A percentile compares a stretch with the other conserved stretches of the same genome.
These are phyloP conservation scores for Psilocybe subaeruginosa DNA, from an alignment of 768 basidiomycete genomes.

Conservation along the genomic window DNA sequence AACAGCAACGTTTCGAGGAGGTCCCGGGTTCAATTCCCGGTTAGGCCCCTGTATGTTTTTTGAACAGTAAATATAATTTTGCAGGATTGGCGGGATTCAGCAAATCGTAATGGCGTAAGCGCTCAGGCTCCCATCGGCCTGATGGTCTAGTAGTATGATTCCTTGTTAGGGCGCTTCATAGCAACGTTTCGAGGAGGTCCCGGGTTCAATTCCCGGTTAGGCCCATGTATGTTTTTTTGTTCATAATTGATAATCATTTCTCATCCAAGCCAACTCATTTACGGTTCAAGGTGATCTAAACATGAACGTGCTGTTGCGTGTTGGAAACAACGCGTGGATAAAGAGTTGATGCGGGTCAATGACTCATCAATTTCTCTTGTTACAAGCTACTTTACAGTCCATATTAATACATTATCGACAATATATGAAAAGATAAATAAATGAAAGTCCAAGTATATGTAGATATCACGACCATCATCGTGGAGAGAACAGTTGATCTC, in stretches of 20 bases:
- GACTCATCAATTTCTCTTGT: not conserved
- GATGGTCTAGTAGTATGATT: constrained; percentile 48
- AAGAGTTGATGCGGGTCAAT: too few relatives aligned
- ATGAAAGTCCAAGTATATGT: not conserved
- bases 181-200: constrained; percentile 69
- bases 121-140: constrained; percentile 24
- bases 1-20: constrained; percentile 56
- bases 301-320: too few relatives aligned
- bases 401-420: not conserved
- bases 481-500: not conserved
- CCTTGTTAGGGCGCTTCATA: constrained; percentile 37
- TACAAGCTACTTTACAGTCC: not conserved
- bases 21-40: constrained; percentile 89
- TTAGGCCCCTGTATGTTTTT: constrained; percentile 48
- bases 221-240: constrained; percentile 36
- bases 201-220: constrained; percentile 86
- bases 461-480: too few relatives aligned
- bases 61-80: not conserved
- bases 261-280: too few relatives aligned
- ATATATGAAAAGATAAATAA: constrained; percentile 6
- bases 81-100: not conserved
- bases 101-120: not conserved
- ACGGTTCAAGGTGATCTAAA: too few relatives aligned
- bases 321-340: too few relatives aligned
- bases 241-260: not conserved